Percentiles rank a stretch among this genome's conserved stretches.
Conservation (phyloP, 805 yeast species). For the Millerago galiae region DNA sequence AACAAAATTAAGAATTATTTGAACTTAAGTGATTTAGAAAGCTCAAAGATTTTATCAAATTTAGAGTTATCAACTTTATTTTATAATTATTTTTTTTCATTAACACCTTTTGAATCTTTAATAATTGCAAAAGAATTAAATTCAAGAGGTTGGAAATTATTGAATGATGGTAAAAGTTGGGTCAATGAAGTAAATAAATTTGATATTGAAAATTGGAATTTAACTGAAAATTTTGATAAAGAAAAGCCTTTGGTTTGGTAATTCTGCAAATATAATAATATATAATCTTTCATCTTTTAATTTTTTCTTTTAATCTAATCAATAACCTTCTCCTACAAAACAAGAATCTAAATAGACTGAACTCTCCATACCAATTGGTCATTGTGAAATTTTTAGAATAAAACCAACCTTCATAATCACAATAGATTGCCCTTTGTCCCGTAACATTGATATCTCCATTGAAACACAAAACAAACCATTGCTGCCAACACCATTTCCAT, state of each 20-base stretch:
- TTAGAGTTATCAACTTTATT: constrained; percentile 39
- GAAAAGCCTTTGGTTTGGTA: neutral
- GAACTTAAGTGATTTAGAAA: constrained; percentile 20
- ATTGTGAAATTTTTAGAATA: constrained; percentile 47
- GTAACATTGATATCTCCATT: constrained; percentile 9
- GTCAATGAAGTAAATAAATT: constrained; percentile 13
- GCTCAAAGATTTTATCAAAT: constrained; percentile 30
- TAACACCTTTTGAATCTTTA: constrained; percentile 62
- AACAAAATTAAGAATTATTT: constrained; percentile 3
- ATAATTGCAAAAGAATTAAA: constrained; percentile 73
- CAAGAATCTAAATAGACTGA: constrained; percentile 36
- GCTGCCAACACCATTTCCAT: constrained; percentile 65
- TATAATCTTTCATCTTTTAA: neutral
- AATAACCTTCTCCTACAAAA: constrained; percentile 64
- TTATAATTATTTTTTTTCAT: constrained; percentile 80
- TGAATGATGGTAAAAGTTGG: constrained; percentile 3
- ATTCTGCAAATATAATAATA: no score
- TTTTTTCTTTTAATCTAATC: constrained; percentile 34
- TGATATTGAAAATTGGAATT: constrained; percentile 19
- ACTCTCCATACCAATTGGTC: constrained; percentile 58
- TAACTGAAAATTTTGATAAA: constrained; percentile 9
- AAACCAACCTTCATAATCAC: constrained; percentile 81
- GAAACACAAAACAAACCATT: constrained; percentile 69
- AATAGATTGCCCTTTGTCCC: constrained; percentile 3
- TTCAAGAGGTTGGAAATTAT: constrained; percentile 67